Conservation (phyloP, 371 early-diverging fungal genomes). For the Mortierella sp. region DNA sequence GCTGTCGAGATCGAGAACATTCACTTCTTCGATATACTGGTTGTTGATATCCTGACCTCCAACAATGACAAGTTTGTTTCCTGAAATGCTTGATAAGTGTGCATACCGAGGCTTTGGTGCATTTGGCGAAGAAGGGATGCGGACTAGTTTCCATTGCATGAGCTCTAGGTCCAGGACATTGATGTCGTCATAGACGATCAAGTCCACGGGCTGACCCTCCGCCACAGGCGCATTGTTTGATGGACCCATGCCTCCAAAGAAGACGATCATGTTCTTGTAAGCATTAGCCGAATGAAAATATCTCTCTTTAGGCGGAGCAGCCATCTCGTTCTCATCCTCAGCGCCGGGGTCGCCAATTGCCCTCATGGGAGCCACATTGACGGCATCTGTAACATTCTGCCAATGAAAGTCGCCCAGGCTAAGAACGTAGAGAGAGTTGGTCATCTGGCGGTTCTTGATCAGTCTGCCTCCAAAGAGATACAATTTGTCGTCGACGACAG, state of each 20-base stretch:
- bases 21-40: conserved; percentile 81
- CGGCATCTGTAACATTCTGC: conserved; percentile 53
- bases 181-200: conserved; percentile 76
- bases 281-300: conserved; percentile 84
- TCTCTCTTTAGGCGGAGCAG: conserved; percentile 66
- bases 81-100: conserved; percentile 72
- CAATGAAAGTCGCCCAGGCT: conserved; percentile 72
- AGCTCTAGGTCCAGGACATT: conserved; percentile 73
- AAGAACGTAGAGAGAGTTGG: conserved; percentile 77
- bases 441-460: conserved; percentile 72
- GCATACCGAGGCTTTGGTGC: conserved; percentile 85
- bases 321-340: conserved; percentile 35
- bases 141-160: conserved; percentile 68
- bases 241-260: conserved; percentile 78
- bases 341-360: conserved; percentile 45
- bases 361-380: conserved; percentile 29
- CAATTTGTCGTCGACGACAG: conserved; percentile 70
- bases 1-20: conserved; percentile 74
- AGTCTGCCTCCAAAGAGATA: conserved; percentile 85
- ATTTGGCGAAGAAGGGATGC: conserved; percentile 59
- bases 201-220: conserved; percentile 41
- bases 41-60: conserved; percentile 89
- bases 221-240: conserved; percentile 20
- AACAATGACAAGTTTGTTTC: conserved; percentile 71
- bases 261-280: conserved; percentile 63